Percentiles rank a stretch among this genome's conserved stretches.
Conservation (phyloP, 257 asterid species). For the Knoxia roxburghii region DNA sequence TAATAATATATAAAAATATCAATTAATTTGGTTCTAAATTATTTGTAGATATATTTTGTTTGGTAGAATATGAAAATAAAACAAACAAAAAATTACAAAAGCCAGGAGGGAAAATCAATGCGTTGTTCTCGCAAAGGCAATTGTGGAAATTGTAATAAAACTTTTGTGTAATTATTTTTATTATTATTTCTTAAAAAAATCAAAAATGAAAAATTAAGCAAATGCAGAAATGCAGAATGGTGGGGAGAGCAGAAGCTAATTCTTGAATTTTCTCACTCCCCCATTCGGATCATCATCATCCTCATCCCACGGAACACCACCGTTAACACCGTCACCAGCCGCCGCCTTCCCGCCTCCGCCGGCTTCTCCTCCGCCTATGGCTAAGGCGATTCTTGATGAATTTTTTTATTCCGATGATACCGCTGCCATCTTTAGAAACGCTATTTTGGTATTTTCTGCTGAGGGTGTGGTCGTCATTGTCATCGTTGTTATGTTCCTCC, state of each 20-base stretch:
- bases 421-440: constrained; percentile 19
- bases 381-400: constrained; percentile 49
- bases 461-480: constrained; percentile 31
- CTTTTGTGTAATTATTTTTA: background rate
- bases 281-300: constrained; percentile 16
- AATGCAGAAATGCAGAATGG: constrained; percentile 11
- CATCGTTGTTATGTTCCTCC: constrained; percentile 66
- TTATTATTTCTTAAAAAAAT: background rate
- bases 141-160: constrained; percentile 1
- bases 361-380: constrained; percentile 44
- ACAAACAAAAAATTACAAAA: background rate
- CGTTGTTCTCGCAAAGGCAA: constrained; percentile 38
- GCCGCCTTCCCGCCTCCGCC: constrained; percentile 27
- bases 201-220: background rate
- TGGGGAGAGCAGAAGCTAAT: background rate
- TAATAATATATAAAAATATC: too few relatives aligned
- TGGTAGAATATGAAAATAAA: background rate
- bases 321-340: constrained; percentile 17
- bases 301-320: constrained; percentile 2
- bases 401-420: constrained; percentile 11
- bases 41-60: too few relatives aligned
- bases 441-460: constrained; percentile 28
- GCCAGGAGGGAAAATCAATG: constrained; percentile 34
- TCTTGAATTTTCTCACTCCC: constrained; percentile 19
- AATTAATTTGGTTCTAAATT: too few relatives aligned